Base-by-base conservation (phyloP, 495 filamentous ascomycete genomes). In the Astrothelium subdiscretum region DNA sequence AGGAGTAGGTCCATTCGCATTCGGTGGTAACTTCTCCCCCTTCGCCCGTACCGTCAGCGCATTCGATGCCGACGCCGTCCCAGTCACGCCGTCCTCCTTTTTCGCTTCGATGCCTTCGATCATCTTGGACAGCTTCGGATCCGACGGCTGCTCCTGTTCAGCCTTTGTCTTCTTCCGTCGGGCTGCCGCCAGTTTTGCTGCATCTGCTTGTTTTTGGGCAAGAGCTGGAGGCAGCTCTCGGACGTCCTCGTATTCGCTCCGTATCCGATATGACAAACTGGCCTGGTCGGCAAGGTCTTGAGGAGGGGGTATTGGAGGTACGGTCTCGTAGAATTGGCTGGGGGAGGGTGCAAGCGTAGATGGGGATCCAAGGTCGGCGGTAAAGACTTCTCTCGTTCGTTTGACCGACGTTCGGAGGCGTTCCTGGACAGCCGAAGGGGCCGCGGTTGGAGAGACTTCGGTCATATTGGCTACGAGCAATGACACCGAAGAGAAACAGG, bases 181-280 rank as follows among this genome's bases (percentile, higher is more conserved):
- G 58, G 82, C 79, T 59, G 80, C 79, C 24, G 81, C 79, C 11
- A 81, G 73, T 13, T 81, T 77, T 12, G 80, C 76, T 12, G 87
- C 84, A 59, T 80, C 79, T 48, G 87, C 84, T 74, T 92, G 87
- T 73, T 96, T 96, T 60, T 87, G 87, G 59, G 89, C 92, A 15
- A 98, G 82, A 15, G 82, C 81, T 51, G 88, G 84, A n/a, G 94
- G 94, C 32, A 97, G 79, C 66, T 89, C 87, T 66, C 81, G 82
- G 24, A 96, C 87, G 67, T 88, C 77, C 66, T 85, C 80, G 70
- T 98, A 98, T 77, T 98, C 92, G 62, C 80, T 78, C 65, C 83
- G 83, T 65, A 88, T 83, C 64, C 85, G 76, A 58, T 82, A 79
- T 8, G 83, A 78, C 24, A 86, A 72, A 59, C 79, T 80, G 63